Evolutionary conservation across 495 filamentous ascomycete genomes (phyloP).

Genomic region (Penicillium verhagenii): DNA sequence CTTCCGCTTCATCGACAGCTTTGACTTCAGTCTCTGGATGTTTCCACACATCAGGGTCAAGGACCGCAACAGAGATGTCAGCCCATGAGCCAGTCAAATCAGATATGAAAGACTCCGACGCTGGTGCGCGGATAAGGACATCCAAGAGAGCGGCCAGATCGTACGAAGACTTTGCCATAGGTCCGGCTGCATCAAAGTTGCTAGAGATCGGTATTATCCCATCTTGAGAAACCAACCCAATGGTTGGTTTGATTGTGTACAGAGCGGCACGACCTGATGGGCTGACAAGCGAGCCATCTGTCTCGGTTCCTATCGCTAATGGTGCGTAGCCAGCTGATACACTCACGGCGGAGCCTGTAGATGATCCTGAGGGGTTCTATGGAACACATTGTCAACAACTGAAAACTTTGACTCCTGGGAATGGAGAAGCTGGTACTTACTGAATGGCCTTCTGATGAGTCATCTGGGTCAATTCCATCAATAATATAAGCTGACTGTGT

Average conservation of each 20-base stretch:
- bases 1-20: conserved; percentile 1
- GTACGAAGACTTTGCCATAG: conserved; percentile 29
- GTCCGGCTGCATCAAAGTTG: conserved; percentile 31
- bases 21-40: not conserved
- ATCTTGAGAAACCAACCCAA: conserved; percentile 24
- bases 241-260: conserved; percentile 40
- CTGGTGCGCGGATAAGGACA: conserved; percentile 6
- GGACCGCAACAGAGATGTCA: conserved; percentile 11
- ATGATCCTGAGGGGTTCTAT: conserved; percentile 45
- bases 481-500: conserved; percentile 44
- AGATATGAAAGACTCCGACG: conserved; percentile 5
- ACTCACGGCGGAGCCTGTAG: conserved; percentile 47
- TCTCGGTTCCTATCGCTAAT: conserved; percentile 47
- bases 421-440: conserved; percentile 10
- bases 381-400: not conserved
- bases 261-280: conserved; percentile 42
- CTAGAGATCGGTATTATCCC: conserved; percentile 32
- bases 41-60: conserved; percentile 10
- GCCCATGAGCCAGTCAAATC: conserved; percentile 10
- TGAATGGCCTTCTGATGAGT: conserved; percentile 31
- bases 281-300: conserved; percentile 41
- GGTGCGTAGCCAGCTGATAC: conserved; percentile 46
- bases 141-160: conserved; percentile 29
- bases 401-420: not conserved
- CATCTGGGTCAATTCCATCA: conserved; percentile 20